These are phyloP conservation scores for Hypoxylon lienhwacheense DNA, from an alignment of 495 filamentous ascomycete species.

Conservation along the genomic window DNA sequence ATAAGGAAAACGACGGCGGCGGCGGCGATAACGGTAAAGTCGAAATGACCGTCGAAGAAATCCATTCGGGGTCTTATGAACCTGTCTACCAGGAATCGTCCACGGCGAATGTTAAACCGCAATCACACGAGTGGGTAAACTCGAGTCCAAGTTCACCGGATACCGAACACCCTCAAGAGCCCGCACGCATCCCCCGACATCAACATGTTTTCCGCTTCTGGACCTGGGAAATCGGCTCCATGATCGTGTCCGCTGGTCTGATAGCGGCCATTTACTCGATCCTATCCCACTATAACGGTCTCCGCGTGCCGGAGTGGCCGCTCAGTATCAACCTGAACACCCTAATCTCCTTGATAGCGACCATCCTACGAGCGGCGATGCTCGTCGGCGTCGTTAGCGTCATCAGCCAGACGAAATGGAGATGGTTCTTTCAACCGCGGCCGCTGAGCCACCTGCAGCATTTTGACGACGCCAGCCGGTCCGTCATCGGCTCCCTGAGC, in stretches of 20 bases:
- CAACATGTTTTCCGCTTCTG: slow-evolving; percentile 26
- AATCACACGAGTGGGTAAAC: no score
- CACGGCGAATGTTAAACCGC: no score
- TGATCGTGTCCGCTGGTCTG: slow-evolving; percentile 2
- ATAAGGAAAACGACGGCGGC: no score
- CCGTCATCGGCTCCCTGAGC: slow-evolving; percentile 18
- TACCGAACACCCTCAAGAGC: no score
- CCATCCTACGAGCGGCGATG: slow-evolving; percentile 47
- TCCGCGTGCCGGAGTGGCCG: slow-evolving; percentile 10
- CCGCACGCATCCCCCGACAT: background rate
- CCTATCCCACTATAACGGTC: slow-evolving; percentile 7
- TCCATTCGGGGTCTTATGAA: no score
- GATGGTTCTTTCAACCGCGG: slow-evolving; percentile 47
- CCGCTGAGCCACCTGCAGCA: slow-evolving; percentile 47
- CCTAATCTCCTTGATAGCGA: slow-evolving; percentile 47
- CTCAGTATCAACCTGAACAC: slow-evolving; percentile 49
- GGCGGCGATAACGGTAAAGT: no score
- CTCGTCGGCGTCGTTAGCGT: slow-evolving; percentile 45
- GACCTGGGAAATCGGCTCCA: slow-evolving; percentile 19
- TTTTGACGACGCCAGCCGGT: slow-evolving; percentile 46
- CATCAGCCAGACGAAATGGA: slow-evolving; percentile 52
- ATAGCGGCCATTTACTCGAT: slow-evolving; percentile 17
- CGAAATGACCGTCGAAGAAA: no score
- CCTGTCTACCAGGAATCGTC: no score
- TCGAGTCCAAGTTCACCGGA: no score